Percentiles rank a stretch among this genome's conserved stretches.
phyloP scores from a whole-genome alignment of 345 rosid genomes.

The Bruguiera sexangula region DNA sequence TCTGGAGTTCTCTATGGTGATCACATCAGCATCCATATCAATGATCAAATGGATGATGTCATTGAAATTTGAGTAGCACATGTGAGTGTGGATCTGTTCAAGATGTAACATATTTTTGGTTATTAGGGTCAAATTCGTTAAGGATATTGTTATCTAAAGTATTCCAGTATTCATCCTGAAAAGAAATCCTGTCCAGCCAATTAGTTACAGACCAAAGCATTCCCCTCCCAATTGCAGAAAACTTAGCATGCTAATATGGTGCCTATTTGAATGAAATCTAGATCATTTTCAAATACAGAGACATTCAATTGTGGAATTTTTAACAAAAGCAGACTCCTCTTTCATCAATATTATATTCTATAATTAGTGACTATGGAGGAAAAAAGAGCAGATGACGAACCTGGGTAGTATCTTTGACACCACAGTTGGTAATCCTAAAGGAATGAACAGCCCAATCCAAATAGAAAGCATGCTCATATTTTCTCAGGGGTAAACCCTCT shows the following conservation, averaged over 20 bases:
- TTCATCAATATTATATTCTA: too few species aligned
- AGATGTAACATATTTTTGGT: neutral
- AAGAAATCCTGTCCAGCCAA: neutral
- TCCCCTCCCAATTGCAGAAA: too few species aligned
- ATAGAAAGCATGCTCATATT: conserved; percentile 48
- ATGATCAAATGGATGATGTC: conserved; percentile 95
- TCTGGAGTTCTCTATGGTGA: conserved; percentile 95
- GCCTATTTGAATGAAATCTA: too few species aligned
- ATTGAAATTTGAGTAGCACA: conserved; percentile 97
- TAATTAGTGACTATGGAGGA: too few species aligned
- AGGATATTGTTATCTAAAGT: too few species aligned
- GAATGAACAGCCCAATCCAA: conserved; percentile 58
- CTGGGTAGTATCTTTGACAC: conserved; percentile 52
- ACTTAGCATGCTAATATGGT: too few species aligned
- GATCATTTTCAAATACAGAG: too few species aligned
- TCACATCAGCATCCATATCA: conserved; percentile 97
- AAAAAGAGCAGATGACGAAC: conserved; percentile 12
- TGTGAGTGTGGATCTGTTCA: conserved; percentile 85
- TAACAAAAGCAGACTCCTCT: too few species aligned
- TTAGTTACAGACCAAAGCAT: too few species aligned
- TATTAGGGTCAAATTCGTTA: neutral
- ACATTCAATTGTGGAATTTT: too few species aligned
- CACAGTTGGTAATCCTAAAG: conserved; percentile 50
- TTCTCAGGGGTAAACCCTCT: conserved; percentile 55
- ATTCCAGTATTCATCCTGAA: neutral